Evolutionary conservation across 2,329 filamentous ascomycete species (phyloP).

Genomic region (Phialocephala subalpina): DNA sequence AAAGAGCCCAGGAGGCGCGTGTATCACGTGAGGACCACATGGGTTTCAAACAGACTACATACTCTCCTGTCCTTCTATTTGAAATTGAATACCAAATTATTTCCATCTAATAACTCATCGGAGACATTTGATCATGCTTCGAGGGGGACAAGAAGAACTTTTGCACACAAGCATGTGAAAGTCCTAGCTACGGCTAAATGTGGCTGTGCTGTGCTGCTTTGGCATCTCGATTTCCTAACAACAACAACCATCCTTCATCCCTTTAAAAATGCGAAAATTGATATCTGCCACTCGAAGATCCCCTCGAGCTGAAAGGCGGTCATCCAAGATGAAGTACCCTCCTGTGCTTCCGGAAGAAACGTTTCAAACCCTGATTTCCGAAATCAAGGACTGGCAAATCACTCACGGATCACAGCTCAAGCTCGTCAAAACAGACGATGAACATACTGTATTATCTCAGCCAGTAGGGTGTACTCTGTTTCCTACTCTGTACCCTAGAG

Average conservation of each 20-base stretch:
- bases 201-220: neutral
- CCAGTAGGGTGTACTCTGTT: slow-evolving; percentile 47
- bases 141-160: too few species aligned
- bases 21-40: too few species aligned
- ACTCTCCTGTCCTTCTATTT: too few species aligned
- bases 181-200: neutral
- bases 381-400: slow-evolving; percentile 49
- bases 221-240: neutral
- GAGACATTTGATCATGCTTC: too few species aligned
- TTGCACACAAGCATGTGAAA: too few species aligned
- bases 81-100: too few species aligned
- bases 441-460: slow-evolving; percentile 40
- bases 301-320: neutral
- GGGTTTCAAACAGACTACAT: too few species aligned
- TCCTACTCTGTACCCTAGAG: slow-evolving; percentile 46
- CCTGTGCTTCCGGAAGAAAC: neutral
- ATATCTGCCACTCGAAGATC: neutral
- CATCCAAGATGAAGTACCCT: slow-evolving; percentile 10
- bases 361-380: slow-evolving; percentile 14
- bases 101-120: too few species aligned
- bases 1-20: too few species aligned
- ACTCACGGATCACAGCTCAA: slow-evolving; percentile 52
- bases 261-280: neutral
- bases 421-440: slow-evolving; percentile 38
- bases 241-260: neutral